phyloP scores from a whole-genome alignment of 257 asterid genomes.

The Agastache rugosa region DNA sequence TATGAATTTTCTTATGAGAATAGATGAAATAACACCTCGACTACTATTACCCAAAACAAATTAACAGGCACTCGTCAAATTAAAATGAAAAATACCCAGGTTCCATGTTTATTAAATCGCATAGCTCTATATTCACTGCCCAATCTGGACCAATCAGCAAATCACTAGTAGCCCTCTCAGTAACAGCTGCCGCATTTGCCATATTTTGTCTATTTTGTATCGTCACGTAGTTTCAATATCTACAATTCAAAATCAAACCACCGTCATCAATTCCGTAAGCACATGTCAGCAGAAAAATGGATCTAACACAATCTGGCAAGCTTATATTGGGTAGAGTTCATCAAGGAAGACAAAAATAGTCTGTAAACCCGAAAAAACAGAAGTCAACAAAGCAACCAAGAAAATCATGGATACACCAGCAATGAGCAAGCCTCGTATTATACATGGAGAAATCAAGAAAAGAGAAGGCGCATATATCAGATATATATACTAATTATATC shows the following conservation, averaged over 20 bases:
- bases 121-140: conserved; percentile 94
- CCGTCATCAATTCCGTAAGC: conserved; percentile 30
- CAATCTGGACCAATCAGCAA: conserved; percentile 95
- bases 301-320: conserved; percentile 12
- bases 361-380: neutral
- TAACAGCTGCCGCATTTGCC: conserved; percentile 89
- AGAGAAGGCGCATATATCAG: too few species aligned
- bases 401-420: conserved; percentile 18
- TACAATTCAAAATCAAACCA: conserved; percentile 27
- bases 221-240: conserved; percentile 32
- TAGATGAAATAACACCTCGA: conserved; percentile 17
- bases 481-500: conserved; percentile 12
- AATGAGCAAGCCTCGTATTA: neutral
- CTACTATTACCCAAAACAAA: conserved; percentile 8
- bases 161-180: conserved; percentile 98
- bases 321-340: neutral
- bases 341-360: conserved; percentile 24
- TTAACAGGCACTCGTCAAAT: neutral
- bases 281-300: conserved; percentile 7
- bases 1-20: conserved; percentile 35
- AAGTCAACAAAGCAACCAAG: neutral
- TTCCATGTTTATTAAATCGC: conserved; percentile 77
- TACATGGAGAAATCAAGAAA: neutral
- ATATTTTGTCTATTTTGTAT: conserved; percentile 45
- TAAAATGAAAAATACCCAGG: conserved; percentile 65